Evolutionary conservation across 371 early-diverging fungal genomes (phyloP), one percentile per base, ranked within the genome.

Genomic region (Mucor velutinosus): DNA sequence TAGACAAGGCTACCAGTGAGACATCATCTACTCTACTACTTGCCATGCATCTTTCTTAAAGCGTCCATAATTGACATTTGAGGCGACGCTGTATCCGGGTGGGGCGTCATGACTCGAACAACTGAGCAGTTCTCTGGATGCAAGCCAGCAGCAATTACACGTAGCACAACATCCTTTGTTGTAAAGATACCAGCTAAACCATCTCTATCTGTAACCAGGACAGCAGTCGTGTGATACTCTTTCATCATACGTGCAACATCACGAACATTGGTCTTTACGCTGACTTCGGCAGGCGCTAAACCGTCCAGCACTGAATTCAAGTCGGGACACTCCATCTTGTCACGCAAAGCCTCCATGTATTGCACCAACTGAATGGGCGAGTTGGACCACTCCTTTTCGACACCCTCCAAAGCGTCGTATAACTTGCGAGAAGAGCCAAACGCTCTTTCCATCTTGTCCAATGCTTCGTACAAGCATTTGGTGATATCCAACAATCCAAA

Each of bases 401-500:
- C 93, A 43, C 93, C 96, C 78, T 96, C 97, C 65, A 97, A 80
- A 11, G 98, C 97, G 65, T 91, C 94, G 65, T 94, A 93, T 66
- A 95, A 76, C 73, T 91, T 92, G 66, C 90, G 86, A 73, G 93
- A 93, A 69, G 94, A 93, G 45, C 93, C 92, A 77, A 95, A 95
- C 37, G 95, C 95, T 43, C 93, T 88, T 76, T 96, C 97, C 88
- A 97, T 94, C 73, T 95, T 94, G 67, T 96, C 96, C 37, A 97
- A 80, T 17, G 95, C 92, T 73, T 97, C 98, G 77, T 94, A 95
- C 61, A 97, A 87, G 80, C 96, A 95, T 72, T 95, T 96, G 32
- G 97, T 97, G 65, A 98, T 95, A 84, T 98, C 98, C 23, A 97
- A 84, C 19, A 97, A 76, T 32, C 97, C 97, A 59, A 97, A 95